Evolutionary conservation across 2,329 filamentous ascomycete genomes (phyloP).

Genomic region (Paecilomyces formosus): DNA sequence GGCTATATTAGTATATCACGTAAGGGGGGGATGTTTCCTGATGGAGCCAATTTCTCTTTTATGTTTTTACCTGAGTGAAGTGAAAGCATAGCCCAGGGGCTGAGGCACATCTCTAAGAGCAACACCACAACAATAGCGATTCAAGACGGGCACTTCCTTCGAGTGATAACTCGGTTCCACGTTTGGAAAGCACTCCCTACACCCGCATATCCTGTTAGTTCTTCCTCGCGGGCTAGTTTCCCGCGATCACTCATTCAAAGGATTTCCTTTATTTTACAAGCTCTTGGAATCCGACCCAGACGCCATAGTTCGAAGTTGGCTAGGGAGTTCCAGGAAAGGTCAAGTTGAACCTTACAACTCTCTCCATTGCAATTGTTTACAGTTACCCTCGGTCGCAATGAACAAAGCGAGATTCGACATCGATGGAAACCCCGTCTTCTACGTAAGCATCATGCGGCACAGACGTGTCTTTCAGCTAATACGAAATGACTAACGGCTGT

Average conservation of each 20-base stretch:
- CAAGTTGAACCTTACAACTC: background rate
- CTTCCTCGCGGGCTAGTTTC: background rate
- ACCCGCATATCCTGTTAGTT: background rate
- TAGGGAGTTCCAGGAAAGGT: background rate
- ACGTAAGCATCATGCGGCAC: slow-evolving; percentile 2
- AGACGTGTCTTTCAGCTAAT: background rate
- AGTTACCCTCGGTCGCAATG: background rate
- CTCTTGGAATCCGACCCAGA: no score
- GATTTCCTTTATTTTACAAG: background rate
- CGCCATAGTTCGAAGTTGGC: background rate
- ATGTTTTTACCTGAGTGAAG: background rate
- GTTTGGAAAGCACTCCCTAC: background rate
- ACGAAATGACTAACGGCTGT: background rate
- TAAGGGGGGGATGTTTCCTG: background rate
- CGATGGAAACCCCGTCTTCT: slow-evolving; percentile 7
- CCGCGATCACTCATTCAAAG: background rate
- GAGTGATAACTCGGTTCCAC: background rate
- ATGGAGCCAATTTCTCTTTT: background rate
- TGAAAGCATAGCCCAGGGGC: background rate
- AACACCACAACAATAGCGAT: background rate
- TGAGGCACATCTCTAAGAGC: background rate
- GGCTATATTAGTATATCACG: no score
- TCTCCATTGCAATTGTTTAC: background rate
- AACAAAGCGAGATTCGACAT: slow-evolving; percentile 1
- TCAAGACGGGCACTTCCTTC: background rate